Percentiles rank a stretch among this genome's conserved stretches.
phyloP scores from a whole-genome alignment of 345 rosid species.

The Orychophragmus violaceus region DNA sequence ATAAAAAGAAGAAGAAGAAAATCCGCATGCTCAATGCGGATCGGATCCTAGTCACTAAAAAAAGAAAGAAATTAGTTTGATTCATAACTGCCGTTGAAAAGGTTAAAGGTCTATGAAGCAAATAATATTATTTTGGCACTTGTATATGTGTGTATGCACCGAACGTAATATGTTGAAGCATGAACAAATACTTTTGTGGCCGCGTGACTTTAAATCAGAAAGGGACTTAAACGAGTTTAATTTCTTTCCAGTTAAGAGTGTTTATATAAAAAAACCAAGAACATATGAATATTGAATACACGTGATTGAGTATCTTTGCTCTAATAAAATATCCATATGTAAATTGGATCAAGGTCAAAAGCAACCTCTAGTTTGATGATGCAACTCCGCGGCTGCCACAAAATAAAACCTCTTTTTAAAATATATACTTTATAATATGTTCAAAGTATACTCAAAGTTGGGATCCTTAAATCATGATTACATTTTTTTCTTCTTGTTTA shows the following conservation, averaged over 20 bases:
- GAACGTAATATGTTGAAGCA: background rate
- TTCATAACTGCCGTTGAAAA: background rate
- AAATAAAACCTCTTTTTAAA: background rate
- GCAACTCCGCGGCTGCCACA: constrained; percentile 18
- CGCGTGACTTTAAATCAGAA: background rate
- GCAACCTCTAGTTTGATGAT: constrained; percentile 1
- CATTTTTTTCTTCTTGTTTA: too few relatives aligned
- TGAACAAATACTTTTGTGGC: background rate
- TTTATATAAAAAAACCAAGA: background rate
- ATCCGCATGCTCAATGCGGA: too few relatives aligned
- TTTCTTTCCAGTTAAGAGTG: background rate
- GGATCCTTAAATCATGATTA: too few relatives aligned
- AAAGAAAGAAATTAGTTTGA: too few relatives aligned
- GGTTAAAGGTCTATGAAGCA: background rate
- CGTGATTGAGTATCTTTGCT: background rate
- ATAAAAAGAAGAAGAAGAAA: too few relatives aligned
- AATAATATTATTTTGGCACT: background rate
- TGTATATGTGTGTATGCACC: background rate
- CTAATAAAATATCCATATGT: background rate
- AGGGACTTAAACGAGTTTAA: constrained; percentile 10
- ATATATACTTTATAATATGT: background rate
- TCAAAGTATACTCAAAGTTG: too few relatives aligned
- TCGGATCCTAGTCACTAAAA: too few relatives aligned
- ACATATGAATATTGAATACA: too few relatives aligned
- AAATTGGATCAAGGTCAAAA: constrained; percentile 13